Evolutionary conservation across 805 yeast genomes (phyloP), one percentile per base, ranked within the genome.

Genomic region (Helenozyma rhizophorensis): DNA sequence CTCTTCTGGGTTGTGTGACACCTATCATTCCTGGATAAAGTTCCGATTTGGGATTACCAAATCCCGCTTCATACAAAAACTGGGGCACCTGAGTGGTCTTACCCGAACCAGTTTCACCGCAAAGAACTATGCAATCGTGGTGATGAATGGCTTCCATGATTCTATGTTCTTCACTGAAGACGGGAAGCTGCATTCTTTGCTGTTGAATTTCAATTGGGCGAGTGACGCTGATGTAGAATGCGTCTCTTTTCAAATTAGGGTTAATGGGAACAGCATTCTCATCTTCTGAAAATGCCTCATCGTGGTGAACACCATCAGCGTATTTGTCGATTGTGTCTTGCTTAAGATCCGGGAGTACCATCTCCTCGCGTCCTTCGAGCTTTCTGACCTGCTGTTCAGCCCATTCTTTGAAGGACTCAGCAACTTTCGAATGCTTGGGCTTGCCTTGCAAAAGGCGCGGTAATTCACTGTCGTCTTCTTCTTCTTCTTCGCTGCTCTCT

Each of bases 91-190:
- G 99, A 0, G 99, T 93, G 1, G 98, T 93, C 57, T 93, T 93
- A 60, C 98, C 98, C 2, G 97, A 88, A 48, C 98, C 98, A 1
- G 98, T 93, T 50, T 89, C 97, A 69, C 98, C 98, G 64, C 97
- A 90, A 16, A 93, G 71, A 10, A 93, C 81, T 0, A 89, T 78
- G 39, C 90, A 83, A 50, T 89, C 96, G 51, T 90, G 84, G 50
- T 90, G 94, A 53, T 84, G 85, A 31, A 93, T 75, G 1, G 96
- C 95, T 55, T 93, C 99, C 97, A 93, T 87, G 30, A 93, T 84
- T 34, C 78, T 68, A 54, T 86, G 95, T 51, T 93, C 99, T 56
- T 87, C 95, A 6, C 81, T 81, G 42, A 76, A 83, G 0, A 93
- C 97, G 1, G 99, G 99, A 13, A 93, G 64, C 32, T 78, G 72